Percentiles rank a stretch among this genome's conserved stretches.
These are phyloP conservation scores for Heterobasidion occidentale DNA, from an alignment of 1,284 basidiomycete species.

Conservation along the genomic window DNA sequence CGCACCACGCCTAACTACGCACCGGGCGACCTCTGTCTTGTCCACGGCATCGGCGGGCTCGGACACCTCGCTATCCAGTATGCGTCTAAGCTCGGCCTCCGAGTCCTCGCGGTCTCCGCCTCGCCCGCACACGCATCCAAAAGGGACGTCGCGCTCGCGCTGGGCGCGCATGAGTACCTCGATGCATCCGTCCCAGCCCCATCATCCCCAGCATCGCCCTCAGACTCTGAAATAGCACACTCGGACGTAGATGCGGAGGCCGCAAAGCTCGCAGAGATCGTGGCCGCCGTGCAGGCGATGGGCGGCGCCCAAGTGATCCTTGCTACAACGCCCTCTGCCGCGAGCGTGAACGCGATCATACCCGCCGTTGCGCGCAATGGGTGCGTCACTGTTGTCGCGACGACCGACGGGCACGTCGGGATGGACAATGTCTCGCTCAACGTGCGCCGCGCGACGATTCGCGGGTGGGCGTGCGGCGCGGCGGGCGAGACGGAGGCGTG, in stretches of 20 bases:
- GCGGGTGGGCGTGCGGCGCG: slow-evolving; percentile 14
- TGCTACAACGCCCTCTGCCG: slow-evolving; percentile 17
- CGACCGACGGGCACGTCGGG: slow-evolving; percentile 12
- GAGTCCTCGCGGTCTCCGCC: slow-evolving; percentile 16
- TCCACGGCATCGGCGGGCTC: slow-evolving; percentile 16
- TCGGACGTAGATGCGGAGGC: too few species aligned
- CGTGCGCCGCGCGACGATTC: slow-evolving; percentile 11
- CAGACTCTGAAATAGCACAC: too few species aligned
- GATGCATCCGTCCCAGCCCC: slow-evolving; percentile 14
- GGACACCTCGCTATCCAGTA: slow-evolving; percentile 26
- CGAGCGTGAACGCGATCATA: slow-evolving; percentile 14
- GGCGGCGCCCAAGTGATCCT: slow-evolving; percentile 21
- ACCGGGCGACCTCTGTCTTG: slow-evolving; percentile 8
- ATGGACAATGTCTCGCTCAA: slow-evolving; percentile 14
- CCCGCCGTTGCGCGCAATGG: slow-evolving; percentile 16
- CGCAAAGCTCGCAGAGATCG: slow-evolving; percentile 4
- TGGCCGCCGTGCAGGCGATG: slow-evolving; percentile 16
- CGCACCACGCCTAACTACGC: slow-evolving; percentile 4
- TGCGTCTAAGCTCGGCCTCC: slow-evolving; percentile 20
- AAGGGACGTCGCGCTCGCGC: slow-evolving; percentile 5
- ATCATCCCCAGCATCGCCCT: too few species aligned
- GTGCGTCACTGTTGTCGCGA: slow-evolving; percentile 13
- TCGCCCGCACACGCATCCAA: slow-evolving; percentile 7
- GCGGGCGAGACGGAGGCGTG: slow-evolving; percentile 8
- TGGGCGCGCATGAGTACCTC: slow-evolving; percentile 23